Evolutionary conservation across 768 basidiomycete genomes (phyloP), one percentile per base, ranked within the genome.

Genomic region (Tulasnella sp.): DNA sequence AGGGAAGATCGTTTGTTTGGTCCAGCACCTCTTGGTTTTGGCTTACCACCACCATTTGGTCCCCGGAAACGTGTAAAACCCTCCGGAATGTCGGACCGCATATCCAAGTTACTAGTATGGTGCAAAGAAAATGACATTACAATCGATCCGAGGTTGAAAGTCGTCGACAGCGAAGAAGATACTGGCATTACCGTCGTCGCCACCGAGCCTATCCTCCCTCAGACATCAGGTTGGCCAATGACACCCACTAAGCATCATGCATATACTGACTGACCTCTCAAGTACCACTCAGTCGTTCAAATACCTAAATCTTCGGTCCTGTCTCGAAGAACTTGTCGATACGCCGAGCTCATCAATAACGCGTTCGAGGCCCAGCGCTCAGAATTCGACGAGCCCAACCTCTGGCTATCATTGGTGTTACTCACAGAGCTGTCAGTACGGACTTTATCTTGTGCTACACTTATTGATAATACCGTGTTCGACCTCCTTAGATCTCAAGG

Each of bases 381-480:
- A 19, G 40, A 69, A 6, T 59, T 62, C 37, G 64, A 42, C 22
- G 35, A 59, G 17, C 37, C 75, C 3, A 75, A 80, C 22, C 72
- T 80, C n/a, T 75, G 75, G 9, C 76, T 83, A 17, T 73, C 80
- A 2, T 59, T 80, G 2, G 77, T 77, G 17, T 74, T 81, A 29
- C 74, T 81, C 1, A 77, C 79, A 72, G 82, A 83, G 72, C 80
- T 14, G 73, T 74, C 62, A 44, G 71, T 29, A 7, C 6, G 14
- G 2, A 32, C 62, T 17, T 19, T 1, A 35, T 7, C 19, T 1
- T 35, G 32, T 9, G 40, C n/a, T 19, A 8, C 19, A 19, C n/a
- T n/a, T 5, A 19, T 2, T 41, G 7, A 3, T 5, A 16, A 2
- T 5, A 69, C 40, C n/a, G 22, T 40, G 4, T n/a, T 14, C 37